Evolutionary conservation across 768 basidiomycete species (phyloP).

Genomic region (Crassisporium funariophilum): DNA sequence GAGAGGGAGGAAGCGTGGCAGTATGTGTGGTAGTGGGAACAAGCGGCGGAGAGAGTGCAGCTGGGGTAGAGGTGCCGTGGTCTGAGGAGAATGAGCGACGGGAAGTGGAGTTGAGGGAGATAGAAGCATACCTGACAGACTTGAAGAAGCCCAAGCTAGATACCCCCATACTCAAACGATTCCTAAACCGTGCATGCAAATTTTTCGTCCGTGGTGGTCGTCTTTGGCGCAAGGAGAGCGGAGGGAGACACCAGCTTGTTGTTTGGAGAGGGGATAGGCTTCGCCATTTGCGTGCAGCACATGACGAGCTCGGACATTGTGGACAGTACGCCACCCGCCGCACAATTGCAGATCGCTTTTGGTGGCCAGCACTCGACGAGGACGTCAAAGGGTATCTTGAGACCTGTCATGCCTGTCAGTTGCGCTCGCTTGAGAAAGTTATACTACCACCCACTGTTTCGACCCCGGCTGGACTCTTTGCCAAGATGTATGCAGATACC

Average conservation of each 20-base stretch:
- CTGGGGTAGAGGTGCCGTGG: constrained; percentile 6
- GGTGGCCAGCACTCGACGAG: constrained; percentile 20
- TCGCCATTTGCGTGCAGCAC: constrained; percentile 14
- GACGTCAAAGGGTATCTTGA: constrained; percentile 29
- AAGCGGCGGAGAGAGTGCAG: neutral
- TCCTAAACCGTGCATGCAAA: constrained; percentile 3
- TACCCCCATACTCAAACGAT: neutral
- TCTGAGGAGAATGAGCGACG: neutral
- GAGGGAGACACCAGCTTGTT: constrained; percentile 17
- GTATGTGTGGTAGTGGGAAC: neutral
- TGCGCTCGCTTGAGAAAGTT: constrained; percentile 18
- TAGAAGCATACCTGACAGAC: constrained; percentile 12
- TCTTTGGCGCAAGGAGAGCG: constrained; percentile 13
- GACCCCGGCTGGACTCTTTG: constrained; percentile 24
- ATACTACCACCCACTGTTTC: constrained; percentile 24
- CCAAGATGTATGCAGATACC: constrained; percentile 33
- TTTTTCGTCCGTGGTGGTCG: constrained; percentile 10
- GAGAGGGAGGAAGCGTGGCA: neutral
- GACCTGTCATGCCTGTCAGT: constrained; percentile 41
- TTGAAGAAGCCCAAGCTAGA: neutral
- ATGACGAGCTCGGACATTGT: constrained; percentile 27
- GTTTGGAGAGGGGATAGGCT: constrained; percentile 6
- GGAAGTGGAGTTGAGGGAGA: constrained; percentile 11
- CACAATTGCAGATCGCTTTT: constrained; percentile 19
- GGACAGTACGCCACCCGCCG: constrained; percentile 18